A percentile compares a stretch with the other conserved stretches of the same genome.
phyloP scores from a whole-genome alignment of 768 basidiomycete species.

The Kwoniella sp. region DNA sequence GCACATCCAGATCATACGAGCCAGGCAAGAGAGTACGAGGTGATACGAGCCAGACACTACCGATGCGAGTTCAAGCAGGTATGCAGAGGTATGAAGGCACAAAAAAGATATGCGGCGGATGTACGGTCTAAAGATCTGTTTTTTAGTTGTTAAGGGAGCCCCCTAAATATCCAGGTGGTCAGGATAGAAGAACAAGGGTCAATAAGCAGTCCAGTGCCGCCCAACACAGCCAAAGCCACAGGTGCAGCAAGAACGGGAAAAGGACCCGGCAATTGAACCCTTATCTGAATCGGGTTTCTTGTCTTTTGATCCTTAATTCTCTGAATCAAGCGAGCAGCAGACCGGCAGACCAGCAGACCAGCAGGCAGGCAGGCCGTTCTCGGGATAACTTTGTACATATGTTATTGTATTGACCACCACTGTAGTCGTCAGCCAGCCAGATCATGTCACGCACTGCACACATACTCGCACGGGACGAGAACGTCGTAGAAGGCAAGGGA shows the following conservation, averaged over 20 bases:
- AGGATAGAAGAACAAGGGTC: not conserved
- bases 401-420: not conserved
- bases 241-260: too few species aligned
- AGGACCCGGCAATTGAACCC: not conserved
- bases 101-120: not conserved
- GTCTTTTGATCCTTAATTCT: too few species aligned
- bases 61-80: too few species aligned
- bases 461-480: not conserved
- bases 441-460: not conserved
- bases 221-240: too few species aligned
- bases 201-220: slow-evolving; percentile 1
- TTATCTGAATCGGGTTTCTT: not conserved
- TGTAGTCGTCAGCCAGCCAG: not conserved
- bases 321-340: too few species aligned
- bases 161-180: not conserved
- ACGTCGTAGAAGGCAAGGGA: not conserved
- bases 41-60: too few species aligned
- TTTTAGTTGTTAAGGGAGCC: not conserved
- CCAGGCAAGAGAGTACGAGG: too few species aligned
- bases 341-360: too few species aligned
- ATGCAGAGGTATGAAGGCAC: too few species aligned
- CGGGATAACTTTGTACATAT: too few species aligned
- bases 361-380: too few species aligned
- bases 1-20: too few species aligned
- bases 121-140: not conserved